Evolutionary conservation across 2,329 filamentous ascomycete genomes (phyloP).

Genomic region (Cordyceps javanica): DNA sequence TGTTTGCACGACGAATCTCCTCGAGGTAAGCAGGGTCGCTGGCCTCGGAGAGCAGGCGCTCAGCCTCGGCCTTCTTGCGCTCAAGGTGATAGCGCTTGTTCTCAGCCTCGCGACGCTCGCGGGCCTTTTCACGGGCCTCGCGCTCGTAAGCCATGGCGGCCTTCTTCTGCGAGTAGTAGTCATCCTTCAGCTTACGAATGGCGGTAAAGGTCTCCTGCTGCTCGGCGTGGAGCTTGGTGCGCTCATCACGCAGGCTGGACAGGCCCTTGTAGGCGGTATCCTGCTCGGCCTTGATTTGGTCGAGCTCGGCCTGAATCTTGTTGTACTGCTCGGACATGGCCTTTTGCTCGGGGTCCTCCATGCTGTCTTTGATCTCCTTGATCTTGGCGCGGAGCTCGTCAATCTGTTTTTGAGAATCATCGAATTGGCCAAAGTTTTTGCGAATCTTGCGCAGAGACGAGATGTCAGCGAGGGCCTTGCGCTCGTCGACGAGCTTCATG

Average conservation of each 20-base stretch:
- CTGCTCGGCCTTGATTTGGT: conserved; percentile 85
- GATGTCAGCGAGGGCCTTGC: conserved; percentile 82
- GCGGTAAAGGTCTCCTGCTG: conserved; percentile 81
- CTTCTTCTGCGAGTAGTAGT: conserved; percentile 75
- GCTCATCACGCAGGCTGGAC: conserved; percentile 77
- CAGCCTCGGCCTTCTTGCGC: conserved; percentile 68
- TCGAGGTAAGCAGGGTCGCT: conserved; percentile 84
- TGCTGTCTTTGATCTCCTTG: conserved; percentile 76
- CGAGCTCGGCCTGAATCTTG: conserved; percentile 79
- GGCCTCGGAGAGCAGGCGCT: conserved; percentile 72
- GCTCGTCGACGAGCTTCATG: conserved; percentile 97
- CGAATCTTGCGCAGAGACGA: conserved; percentile 78
- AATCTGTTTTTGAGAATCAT: conserved; percentile 81
- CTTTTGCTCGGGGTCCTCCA: conserved; percentile 89
- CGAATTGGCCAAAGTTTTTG: conserved; percentile 84
- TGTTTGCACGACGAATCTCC: conserved; percentile 80
- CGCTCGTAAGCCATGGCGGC: conserved; percentile 80
- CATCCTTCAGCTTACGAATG: conserved; percentile 83
- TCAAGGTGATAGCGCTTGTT: conserved; percentile 66
- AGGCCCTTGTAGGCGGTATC: conserved; percentile 87
- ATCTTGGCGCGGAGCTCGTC: conserved; percentile 83
- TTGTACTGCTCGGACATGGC: conserved; percentile 82
- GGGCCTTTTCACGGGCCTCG: conserved; percentile 67
- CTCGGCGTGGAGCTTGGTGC: conserved; percentile 73
- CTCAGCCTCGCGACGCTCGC: conserved; percentile 77